phyloP scores from a whole-genome alignment of 2,329 filamentous ascomycete species.

The Pseudogymnoascus sp. region DNA sequence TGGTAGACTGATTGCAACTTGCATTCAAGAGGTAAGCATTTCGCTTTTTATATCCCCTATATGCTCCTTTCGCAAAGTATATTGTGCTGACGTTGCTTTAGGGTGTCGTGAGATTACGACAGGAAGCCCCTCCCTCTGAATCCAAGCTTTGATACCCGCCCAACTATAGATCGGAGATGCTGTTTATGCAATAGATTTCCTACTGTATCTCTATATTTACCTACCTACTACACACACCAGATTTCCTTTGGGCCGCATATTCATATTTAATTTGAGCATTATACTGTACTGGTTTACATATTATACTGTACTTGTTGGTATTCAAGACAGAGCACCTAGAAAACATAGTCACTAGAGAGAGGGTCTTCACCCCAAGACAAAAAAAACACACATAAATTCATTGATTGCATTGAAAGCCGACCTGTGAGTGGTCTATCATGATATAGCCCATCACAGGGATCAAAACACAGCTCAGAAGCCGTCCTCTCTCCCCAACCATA shows the following conservation, averaged over 20 bases:
- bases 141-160: slow-evolving; percentile 6
- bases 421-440: background rate
- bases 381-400: background rate
- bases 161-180: background rate
- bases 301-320: background rate
- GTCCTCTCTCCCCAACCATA: background rate
- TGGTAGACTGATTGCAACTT: slow-evolving; percentile 68
- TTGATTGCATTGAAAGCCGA: background rate
- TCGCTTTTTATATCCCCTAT: background rate
- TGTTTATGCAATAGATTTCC: background rate
- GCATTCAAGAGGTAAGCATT: slow-evolving; percentile 62
- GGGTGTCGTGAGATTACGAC: slow-evolving; percentile 46
- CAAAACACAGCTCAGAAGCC: background rate
- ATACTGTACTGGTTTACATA: background rate
- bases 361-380: background rate
- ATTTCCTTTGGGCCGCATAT: background rate
- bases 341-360: background rate
- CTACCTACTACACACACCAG: background rate
- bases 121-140: slow-evolving; percentile 25
- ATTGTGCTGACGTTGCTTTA: slow-evolving; percentile 26
- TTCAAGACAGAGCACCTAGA: background rate
- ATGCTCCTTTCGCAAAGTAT: background rate
- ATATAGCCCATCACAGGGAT: background rate
- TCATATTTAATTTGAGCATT: background rate
- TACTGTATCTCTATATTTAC: background rate